Conservation (phyloP, 2,329 filamentous ascomycete genomes). For the Aaosphaeria pasadenensis region DNA sequence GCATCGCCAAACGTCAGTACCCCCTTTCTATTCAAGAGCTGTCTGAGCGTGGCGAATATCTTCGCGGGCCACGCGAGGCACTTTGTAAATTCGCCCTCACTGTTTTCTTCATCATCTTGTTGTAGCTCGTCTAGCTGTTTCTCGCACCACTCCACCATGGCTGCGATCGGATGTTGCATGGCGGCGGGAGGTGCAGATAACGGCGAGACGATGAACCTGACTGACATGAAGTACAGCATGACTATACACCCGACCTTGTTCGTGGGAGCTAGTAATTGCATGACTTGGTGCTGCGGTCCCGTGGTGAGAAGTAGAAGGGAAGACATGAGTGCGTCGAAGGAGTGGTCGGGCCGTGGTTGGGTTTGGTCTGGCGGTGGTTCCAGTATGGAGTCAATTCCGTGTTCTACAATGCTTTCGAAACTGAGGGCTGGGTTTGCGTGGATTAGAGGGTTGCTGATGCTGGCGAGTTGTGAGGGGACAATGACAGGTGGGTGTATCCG, state of each 20-base stretch:
- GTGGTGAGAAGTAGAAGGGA: slow-evolving; percentile 13
- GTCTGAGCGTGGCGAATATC: slow-evolving; percentile 7
- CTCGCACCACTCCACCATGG: slow-evolving; percentile 38
- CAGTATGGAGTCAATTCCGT: not conserved
- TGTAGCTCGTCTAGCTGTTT: slow-evolving; percentile 31
- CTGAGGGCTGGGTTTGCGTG: not conserved
- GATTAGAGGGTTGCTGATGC: not conserved
- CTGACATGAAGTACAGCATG: slow-evolving; percentile 13
- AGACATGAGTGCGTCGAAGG: slow-evolving; percentile 15
- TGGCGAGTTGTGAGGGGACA: not conserved
- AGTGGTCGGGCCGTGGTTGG: slow-evolving; percentile 1
- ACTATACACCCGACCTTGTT: slow-evolving; percentile 15
- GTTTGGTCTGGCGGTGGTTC: slow-evolving; percentile 3
- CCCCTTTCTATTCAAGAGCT: slow-evolving; percentile 1
- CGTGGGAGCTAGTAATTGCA: slow-evolving; percentile 10
- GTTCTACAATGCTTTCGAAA: not conserved
- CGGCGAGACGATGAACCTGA: slow-evolving; percentile 13
- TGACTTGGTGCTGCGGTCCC: slow-evolving; percentile 14
- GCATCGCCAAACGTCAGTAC: slow-evolving; percentile 3
- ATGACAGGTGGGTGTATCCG: not conserved
- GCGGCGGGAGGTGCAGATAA: slow-evolving; percentile 9
- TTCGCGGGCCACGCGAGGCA: slow-evolving; percentile 34
- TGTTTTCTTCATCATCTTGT: slow-evolving; percentile 20
- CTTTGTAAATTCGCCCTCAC: slow-evolving; percentile 8
- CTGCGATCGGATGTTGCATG: slow-evolving; percentile 10